Evolutionary conservation across 2,329 filamentous ascomycete genomes (phyloP), one percentile per base, ranked within the genome.

Genomic region (Xylaria sp.): DNA sequence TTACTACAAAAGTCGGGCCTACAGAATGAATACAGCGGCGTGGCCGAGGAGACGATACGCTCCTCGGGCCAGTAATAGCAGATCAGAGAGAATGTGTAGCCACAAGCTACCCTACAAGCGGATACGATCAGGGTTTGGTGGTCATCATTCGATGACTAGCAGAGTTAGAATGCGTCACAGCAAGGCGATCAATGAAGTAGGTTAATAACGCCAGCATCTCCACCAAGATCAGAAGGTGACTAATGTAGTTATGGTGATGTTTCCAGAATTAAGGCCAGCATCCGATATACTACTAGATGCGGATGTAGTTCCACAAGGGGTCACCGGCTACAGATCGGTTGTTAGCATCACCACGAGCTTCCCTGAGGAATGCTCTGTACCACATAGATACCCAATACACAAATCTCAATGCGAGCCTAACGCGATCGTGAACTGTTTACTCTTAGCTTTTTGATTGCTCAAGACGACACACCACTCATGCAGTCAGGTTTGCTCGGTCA

Each of bases 211-310:
- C 56, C 64, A 62, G 44, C 47, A 27, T 39, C 27, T 60, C 65
- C 36, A 36, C 45, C 64, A 53, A 9, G 17, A 47, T 36, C 49
- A 64, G 53, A 67, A 61, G 61, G 57, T 57, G 59, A 61, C 65
- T 69, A 69, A 68, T 63, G 39, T 20, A 49, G 57, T 20, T 54
- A 53, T 65, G 57, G 53, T 67, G 58, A 13, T 33, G 54, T 49
- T 36, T 66, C 38, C 60, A 64, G 65, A 20, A 39, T 67, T 22
- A 62, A 38, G 45, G 44, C 39, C 42, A 9, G 17, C 42, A 38
- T 42, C 38, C n/a, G 38, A 50, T 59, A 42, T 56, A 55, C 13
- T 22, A 51, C 13, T 22, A 45, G 50, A 51, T 42, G 36, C 55
- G 38, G 25, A 29, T 51, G 17, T 33, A 29, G n/a, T 20, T 29